Evolutionary conservation across 2,329 filamentous ascomycete species (phyloP).

Genomic region (Setomelanomma holmii): DNA sequence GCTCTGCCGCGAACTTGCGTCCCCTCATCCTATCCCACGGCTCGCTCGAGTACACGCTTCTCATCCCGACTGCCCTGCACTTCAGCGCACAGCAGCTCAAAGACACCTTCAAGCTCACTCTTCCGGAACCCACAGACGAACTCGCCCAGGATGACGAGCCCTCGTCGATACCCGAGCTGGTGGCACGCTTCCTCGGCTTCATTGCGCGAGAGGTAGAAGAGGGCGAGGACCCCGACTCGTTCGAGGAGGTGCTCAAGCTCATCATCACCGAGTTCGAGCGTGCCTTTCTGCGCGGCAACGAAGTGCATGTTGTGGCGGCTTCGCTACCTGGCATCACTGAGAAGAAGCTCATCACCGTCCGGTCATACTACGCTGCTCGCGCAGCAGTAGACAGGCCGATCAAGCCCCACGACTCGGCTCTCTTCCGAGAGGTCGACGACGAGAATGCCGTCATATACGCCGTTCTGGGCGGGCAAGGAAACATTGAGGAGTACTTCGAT

Average conservation of each 20-base stretch:
- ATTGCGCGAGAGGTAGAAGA: constrained; percentile 89
- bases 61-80: constrained; percentile 93
- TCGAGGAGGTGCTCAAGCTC: constrained; percentile 90
- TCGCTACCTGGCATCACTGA: constrained; percentile 85
- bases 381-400: constrained; percentile 83
- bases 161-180: constrained; percentile 91
- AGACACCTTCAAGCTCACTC: constrained; percentile 82
- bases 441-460: constrained; percentile 85
- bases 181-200: constrained; percentile 91
- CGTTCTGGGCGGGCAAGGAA: constrained; percentile 96
- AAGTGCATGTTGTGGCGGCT: constrained; percentile 89
- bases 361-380: constrained; percentile 90
- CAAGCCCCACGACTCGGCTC: constrained; percentile 90
- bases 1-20: constrained; percentile 89
- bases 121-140: constrained; percentile 94
- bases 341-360: constrained; percentile 90
- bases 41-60: constrained; percentile 93
- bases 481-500: constrained; percentile 99
- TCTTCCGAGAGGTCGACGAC: constrained; percentile 87
- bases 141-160: constrained; percentile 98
- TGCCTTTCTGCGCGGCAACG: constrained; percentile 91
- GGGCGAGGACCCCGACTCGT: constrained; percentile 90
- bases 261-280: constrained; percentile 96
- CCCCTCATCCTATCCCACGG: constrained; percentile 91
- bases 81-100: constrained; percentile 95